Conservation (phyloP, 2,329 filamentous ascomycete genomes). For the Venturia effusa region DNA sequence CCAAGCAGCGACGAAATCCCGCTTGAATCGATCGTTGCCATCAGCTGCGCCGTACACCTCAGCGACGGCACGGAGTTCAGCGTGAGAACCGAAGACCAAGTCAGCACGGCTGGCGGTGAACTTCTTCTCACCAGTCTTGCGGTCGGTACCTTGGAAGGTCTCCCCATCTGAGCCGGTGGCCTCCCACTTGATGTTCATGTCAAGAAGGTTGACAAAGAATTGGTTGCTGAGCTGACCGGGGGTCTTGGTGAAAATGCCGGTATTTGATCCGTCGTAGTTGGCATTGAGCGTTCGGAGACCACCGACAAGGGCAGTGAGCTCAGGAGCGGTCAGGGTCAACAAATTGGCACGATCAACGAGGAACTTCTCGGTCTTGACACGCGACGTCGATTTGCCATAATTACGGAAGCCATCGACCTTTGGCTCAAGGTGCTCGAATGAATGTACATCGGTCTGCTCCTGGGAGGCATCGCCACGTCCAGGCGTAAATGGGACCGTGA, state of each 20-base stretch:
- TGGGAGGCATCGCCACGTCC: slow-evolving; percentile 62
- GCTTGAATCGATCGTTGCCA: slow-evolving; percentile 51
- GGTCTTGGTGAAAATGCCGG: slow-evolving; percentile 57
- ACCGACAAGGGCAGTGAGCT: slow-evolving; percentile 60
- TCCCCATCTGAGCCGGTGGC: slow-evolving; percentile 39
- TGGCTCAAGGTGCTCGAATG: slow-evolving; percentile 57
- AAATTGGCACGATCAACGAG: slow-evolving; percentile 63
- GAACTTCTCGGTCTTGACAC: slow-evolving; percentile 55
- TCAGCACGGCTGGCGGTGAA: slow-evolving; percentile 61
- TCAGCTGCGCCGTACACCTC: slow-evolving; percentile 59
- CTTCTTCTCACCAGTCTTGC: slow-evolving; percentile 53
- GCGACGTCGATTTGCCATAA: slow-evolving; percentile 53
- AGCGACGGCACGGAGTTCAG: slow-evolving; percentile 59
- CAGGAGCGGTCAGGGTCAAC: slow-evolving; percentile 58
- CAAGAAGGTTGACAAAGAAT: slow-evolving; percentile 72
- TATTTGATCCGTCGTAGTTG: slow-evolving; percentile 59
- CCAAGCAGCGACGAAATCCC: slow-evolving; percentile 63
- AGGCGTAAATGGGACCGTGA: slow-evolving; percentile 59
- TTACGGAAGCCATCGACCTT: slow-evolving; percentile 69
- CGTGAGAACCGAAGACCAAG: slow-evolving; percentile 61
- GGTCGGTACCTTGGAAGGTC: slow-evolving; percentile 52
- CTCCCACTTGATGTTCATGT: slow-evolving; percentile 56
- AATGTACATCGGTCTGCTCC: slow-evolving; percentile 58
- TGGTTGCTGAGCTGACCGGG: slow-evolving; percentile 65
- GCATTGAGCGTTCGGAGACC: slow-evolving; percentile 58